Evolutionary conservation across 208 protist species (phyloP).

Genomic region (Strigomonas galati): DNA sequence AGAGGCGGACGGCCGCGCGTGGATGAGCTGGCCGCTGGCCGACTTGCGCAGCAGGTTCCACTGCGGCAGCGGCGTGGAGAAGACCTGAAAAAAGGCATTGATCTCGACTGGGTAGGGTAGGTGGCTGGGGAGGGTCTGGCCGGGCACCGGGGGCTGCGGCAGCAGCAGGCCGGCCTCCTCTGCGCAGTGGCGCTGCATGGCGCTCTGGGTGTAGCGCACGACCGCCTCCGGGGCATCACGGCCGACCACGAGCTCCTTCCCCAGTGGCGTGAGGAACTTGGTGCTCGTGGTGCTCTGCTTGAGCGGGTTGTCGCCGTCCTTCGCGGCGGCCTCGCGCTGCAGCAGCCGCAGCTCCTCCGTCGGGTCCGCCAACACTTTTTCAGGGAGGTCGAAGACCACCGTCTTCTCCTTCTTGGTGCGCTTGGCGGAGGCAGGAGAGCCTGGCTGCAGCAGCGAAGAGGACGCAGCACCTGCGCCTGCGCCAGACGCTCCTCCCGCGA

Average conservation of each 20-base stretch:
- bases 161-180: constrained; percentile 60
- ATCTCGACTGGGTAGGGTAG: constrained; percentile 60
- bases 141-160: constrained; percentile 40
- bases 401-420: constrained; percentile 52
- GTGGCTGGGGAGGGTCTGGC: constrained; percentile 62
- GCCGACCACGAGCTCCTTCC: constrained; percentile 70
- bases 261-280: constrained; percentile 70
- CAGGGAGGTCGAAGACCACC: constrained; percentile 51
- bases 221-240: constrained; percentile 51
- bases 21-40: constrained; percentile 35
- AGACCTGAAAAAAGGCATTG: constrained; percentile 74
- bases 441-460: background rate
- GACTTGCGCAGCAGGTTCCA: constrained; percentile 88
- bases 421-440: constrained; percentile 22
- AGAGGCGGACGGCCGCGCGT: background rate
- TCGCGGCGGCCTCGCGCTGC: constrained; percentile 3
- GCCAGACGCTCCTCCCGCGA: background rate
- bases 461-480: background rate
- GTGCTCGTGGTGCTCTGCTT: constrained; percentile 57
- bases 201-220: constrained; percentile 59
- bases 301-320: constrained; percentile 34
- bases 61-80: constrained; percentile 54
- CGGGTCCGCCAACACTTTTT: background rate
- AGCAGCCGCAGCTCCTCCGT: constrained; percentile 4
- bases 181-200: constrained; percentile 54